Conservation (phyloP, 345 rosid species). For the Reutealis trisperma region DNA sequence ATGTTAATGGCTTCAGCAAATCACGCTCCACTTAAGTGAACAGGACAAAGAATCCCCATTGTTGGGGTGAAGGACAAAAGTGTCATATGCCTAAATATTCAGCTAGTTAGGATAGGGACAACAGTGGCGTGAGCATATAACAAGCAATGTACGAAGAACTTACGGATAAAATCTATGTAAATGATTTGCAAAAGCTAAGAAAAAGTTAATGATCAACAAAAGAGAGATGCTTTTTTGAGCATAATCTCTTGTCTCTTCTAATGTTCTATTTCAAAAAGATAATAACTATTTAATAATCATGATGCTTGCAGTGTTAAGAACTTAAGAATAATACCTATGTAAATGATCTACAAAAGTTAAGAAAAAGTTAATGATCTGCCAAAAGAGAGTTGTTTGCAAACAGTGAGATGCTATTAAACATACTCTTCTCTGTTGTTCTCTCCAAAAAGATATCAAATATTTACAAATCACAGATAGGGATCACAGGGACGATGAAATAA, state of each 20-base stretch:
- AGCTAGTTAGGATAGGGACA: background rate
- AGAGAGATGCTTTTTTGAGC: background rate
- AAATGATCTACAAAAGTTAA: background rate
- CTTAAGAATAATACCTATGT: background rate
- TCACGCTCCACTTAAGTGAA: background rate
- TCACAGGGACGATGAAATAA: background rate
- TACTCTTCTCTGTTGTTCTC: background rate
- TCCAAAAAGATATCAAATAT: background rate
- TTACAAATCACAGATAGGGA: background rate
- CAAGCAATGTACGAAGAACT: background rate
- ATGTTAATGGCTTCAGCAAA: background rate
- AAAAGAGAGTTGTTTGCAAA: background rate
- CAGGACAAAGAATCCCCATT: background rate
- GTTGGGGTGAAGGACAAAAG: background rate
- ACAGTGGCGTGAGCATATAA: background rate
- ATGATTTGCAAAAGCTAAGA: slow-evolving; percentile 1
- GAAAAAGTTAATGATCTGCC: background rate
- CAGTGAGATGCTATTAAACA: background rate
- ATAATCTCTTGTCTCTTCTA: background rate
- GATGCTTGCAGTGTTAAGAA: background rate
- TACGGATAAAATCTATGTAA: background rate
- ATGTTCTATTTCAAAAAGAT: background rate
- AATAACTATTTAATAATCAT: background rate
- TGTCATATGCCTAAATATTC: background rate
- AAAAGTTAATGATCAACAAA: background rate